Evolutionary conservation across 2,329 filamentous ascomycete species (phyloP).

Genomic region (Fusarium palustre): DNA sequence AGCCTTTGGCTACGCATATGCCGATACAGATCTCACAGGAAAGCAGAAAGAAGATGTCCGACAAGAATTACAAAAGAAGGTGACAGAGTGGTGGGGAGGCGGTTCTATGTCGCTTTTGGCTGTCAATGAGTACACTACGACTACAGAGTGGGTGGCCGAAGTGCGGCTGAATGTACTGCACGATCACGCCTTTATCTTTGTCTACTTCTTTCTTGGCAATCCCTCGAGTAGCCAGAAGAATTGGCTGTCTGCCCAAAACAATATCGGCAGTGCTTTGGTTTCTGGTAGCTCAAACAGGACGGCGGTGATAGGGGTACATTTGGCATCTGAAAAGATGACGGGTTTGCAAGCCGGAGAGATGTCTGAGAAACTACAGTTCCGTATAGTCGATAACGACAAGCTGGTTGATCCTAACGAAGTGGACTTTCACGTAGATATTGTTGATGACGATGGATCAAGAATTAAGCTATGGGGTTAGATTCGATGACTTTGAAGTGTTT

Average conservation of each 20-base stretch:
- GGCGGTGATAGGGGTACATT: not conserved
- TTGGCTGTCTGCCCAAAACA: slow-evolving; percentile 48
- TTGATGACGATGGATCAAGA: not conserved
- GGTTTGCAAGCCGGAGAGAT: not conserved
- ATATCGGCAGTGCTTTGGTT: not conserved
- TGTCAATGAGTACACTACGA: not conserved
- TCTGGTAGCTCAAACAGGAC: not conserved
- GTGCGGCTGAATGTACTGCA: slow-evolving; percentile 67
- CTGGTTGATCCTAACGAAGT: not conserved
- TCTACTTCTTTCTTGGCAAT: slow-evolving; percentile 76
- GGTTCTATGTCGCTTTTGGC: not conserved
- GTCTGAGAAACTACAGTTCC: not conserved
- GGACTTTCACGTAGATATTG: not conserved
- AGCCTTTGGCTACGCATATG: slow-evolving; percentile 79
- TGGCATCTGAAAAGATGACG: not conserved
- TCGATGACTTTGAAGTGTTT: not conserved
- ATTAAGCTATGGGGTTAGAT: not conserved
- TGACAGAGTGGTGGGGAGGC: slow-evolving; percentile 64
- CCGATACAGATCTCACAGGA: slow-evolving; percentile 62
- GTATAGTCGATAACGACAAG: not conserved
- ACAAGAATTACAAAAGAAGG: slow-evolving; percentile 53
- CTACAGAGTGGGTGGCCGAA: slow-evolving; percentile 75
- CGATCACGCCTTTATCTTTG: slow-evolving; percentile 22
- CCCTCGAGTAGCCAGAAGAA: slow-evolving; percentile 61
- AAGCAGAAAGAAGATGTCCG: slow-evolving; percentile 45